Conservation (phyloP, 2,329 filamentous ascomycete genomes). For the Aspergillus pseudonomiae region DNA sequence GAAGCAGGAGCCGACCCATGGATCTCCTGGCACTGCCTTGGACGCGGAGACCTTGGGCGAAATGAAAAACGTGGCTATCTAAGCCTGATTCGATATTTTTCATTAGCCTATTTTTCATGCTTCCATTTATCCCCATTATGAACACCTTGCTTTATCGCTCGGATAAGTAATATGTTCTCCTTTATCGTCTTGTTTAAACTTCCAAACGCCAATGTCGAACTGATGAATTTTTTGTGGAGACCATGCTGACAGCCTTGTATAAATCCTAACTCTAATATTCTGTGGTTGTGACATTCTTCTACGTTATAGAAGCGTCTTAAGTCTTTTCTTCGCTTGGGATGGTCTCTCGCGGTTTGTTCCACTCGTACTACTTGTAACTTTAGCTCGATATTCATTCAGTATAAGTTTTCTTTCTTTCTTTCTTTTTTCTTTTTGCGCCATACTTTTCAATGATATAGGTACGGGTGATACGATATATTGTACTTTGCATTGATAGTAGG, state of each 20-base stretch:
- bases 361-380: constrained; percentile 36
- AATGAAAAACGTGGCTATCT: constrained; percentile 54
- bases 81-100: constrained; percentile 23
- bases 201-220: constrained; percentile 28
- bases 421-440: background rate
- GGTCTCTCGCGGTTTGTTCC: constrained; percentile 27
- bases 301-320: constrained; percentile 24
- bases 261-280: constrained; percentile 31
- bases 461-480: background rate
- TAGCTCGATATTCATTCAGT: constrained; percentile 35
- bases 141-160: constrained; percentile 13
- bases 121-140: constrained; percentile 10
- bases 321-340: constrained; percentile 20
- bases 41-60: constrained; percentile 47
- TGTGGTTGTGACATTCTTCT: constrained; percentile 27
- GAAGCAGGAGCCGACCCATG: constrained; percentile 32
- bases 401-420: constrained; percentile 21
- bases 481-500: background rate
- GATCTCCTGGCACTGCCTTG: constrained; percentile 30
- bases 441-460: background rate
- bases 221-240: constrained; percentile 29
- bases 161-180: constrained; percentile 4
- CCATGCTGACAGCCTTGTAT: constrained; percentile 35
- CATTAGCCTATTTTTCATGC: constrained; percentile 9
- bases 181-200: constrained; percentile 17